Base-by-base conservation (phyloP, 495 filamentous ascomycete species). In the Cercophora scortea region DNA sequence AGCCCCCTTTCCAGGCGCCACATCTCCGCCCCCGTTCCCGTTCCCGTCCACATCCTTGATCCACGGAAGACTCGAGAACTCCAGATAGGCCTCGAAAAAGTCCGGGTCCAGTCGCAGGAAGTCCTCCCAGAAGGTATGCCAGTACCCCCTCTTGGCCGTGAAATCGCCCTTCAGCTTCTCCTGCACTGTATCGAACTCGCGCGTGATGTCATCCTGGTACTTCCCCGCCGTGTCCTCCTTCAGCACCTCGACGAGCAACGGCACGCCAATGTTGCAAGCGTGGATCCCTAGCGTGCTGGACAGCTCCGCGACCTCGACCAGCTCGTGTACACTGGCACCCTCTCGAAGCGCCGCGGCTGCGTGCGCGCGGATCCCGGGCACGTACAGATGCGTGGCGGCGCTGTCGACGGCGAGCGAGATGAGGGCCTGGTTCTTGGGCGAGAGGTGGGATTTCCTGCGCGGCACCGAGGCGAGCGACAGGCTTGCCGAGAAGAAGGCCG, bases 1-100 rank as follows among this genome's bases (percentile, higher is more conserved):
- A 13, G 54, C 63, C 7, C 62, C 66, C 42, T 52, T 12, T 25
- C 25, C 25, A 5, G 25, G 25, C 25, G 25, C 25, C 5, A 2
- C 25, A 25, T 25, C 25, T n/a, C n/a, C n/a, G n/a, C n/a, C n/a
- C n/a, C n/a, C n/a, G 8, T 35, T 32, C 35, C 45, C 51, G 42
- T 52, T 43, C 15, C 51, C 60, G 45, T 56, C 35, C 9, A 61
- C 54, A 17, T 59, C 42, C 45, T 62, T 65, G 1, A 50, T 44
- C 62, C 67, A 74, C 6, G 72, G 71, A 39, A 72, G 52, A 15
- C 55, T 55, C 1, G 58, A 64, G 55, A 72, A 74, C 19, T 69
- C 65, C 40, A 65, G 42, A 61, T 75, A 75, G 4, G 62, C 70
- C n/a, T 52, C 69, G 56, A 75, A 75, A 51, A 74, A 75, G 49